phyloP scores from a whole-genome alignment of 352 stramenopile species.

The Lagenidium giganteum region DNA sequence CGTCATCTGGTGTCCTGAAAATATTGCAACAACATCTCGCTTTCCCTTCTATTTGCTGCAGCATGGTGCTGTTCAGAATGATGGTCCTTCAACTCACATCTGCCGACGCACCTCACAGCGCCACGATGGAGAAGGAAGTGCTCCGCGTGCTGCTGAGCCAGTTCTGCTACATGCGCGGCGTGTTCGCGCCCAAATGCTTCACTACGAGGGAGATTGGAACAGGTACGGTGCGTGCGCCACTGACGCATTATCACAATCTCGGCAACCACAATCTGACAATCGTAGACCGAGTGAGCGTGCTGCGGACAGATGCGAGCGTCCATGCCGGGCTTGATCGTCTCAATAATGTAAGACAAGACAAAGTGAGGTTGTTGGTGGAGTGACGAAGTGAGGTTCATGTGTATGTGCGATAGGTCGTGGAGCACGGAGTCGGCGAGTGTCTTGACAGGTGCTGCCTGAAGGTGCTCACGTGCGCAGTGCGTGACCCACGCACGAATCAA shows the following conservation, averaged over 20 bases:
- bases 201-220: neutral
- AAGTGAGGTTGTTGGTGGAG: too few species aligned
- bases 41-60: too few species aligned
- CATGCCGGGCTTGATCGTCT: conserved; percentile 5
- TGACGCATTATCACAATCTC: too few species aligned
- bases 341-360: conserved; percentile 13
- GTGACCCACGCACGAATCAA: neutral
- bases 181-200: conserved; percentile 17
- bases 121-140: conserved; percentile 9
- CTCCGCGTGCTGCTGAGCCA: conserved; percentile 15
- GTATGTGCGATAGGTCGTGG: conserved; percentile 8
- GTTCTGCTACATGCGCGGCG: conserved; percentile 15
- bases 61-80: neutral
- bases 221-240: neutral
- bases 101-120: too few species aligned
- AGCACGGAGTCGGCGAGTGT: conserved; percentile 21
- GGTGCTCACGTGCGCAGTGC: conserved; percentile 9
- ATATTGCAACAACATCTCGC: too few species aligned
- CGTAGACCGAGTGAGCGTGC: conserved; percentile 10
- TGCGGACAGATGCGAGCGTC: conserved; percentile 7
- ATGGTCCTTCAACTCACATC: too few species aligned
- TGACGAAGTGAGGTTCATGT: neutral
- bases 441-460: conserved; percentile 16
- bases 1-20: too few species aligned
- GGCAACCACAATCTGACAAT: too few species aligned